phyloP scores from a whole-genome alignment of 2,329 filamentous ascomycete genomes.

The Colletotrichum magnum region DNA sequence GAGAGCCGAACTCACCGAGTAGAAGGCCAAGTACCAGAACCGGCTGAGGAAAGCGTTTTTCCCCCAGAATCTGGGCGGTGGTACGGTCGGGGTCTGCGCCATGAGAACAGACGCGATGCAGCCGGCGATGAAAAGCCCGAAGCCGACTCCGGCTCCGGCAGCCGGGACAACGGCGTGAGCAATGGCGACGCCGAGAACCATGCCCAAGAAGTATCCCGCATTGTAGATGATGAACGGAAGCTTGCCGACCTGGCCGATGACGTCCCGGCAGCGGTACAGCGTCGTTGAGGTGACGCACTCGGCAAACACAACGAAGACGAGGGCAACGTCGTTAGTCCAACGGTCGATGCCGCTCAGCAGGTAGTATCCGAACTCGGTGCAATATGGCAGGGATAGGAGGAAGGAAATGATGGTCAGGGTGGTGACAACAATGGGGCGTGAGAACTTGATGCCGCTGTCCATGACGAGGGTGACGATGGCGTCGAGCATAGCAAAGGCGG shows the following conservation, averaged over 20 bases:
- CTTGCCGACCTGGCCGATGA: conserved; percentile 60
- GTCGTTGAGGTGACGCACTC: conserved; percentile 67
- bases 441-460: conserved; percentile 64
- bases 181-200: conserved; percentile 65
- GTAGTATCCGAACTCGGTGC: conserved; percentile 70
- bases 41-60: conserved; percentile 53
- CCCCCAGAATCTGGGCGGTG: conserved; percentile 59
- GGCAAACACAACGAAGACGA: conserved; percentile 69
- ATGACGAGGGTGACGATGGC: conserved; percentile 67
- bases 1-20: conserved; percentile 62
- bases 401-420: conserved; percentile 64
- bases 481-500: conserved; percentile 72
- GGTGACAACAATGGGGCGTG: conserved; percentile 64
- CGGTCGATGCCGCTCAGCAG: conserved; percentile 68
- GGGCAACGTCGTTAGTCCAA: conserved; percentile 68
- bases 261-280: conserved; percentile 65
- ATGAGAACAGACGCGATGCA: conserved; percentile 55
- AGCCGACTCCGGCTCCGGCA: conserved; percentile 65
- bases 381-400: conserved; percentile 68
- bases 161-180: conserved; percentile 61
- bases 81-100: conserved; percentile 57
- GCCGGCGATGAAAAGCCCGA: conserved; percentile 64
- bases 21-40: conserved; percentile 69
- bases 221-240: conserved; percentile 62
- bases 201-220: conserved; percentile 66